Conservation (phyloP, 345 rosid genomes). For the Balakata baccata region DNA sequence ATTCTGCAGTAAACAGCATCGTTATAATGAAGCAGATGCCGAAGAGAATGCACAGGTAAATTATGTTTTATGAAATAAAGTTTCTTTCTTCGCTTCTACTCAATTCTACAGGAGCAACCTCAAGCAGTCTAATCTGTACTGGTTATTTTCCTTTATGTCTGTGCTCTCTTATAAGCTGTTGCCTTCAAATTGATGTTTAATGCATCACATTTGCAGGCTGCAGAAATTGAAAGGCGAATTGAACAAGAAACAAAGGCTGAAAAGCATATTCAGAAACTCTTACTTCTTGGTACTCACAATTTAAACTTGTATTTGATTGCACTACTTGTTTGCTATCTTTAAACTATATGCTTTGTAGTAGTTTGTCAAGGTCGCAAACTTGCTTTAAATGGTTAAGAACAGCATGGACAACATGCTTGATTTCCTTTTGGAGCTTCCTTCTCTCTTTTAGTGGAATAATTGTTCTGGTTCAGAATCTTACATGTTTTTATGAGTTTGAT, state of each 20-base stretch:
- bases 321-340: conserved; percentile 1
- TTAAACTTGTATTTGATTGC: conserved; percentile 8
- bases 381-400: too few species aligned
- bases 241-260: conserved; percentile 97
- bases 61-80: conserved; percentile 6
- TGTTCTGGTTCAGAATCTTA: neutral
- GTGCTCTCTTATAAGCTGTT: neutral
- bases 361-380: too few species aligned
- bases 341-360: neutral
- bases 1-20: conserved; percentile 77
- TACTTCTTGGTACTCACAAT: conserved; percentile 65
- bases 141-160: conserved; percentile 1
- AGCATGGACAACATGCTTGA: conserved; percentile 5
- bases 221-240: conserved; percentile 90
- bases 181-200: conserved; percentile 11
- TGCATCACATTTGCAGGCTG: conserved; percentile 50
- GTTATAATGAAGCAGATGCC: conserved; percentile 56
- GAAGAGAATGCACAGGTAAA: conserved; percentile 84
- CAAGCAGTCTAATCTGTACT: conserved; percentile 1
- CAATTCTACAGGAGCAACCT: neutral
- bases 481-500: neutral
- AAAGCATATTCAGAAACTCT: conserved; percentile 87
- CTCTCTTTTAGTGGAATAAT: neutral
- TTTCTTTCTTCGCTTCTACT: conserved; percentile 1
- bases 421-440: conserved; percentile 2